Conservation (phyloP, 1,284 basidiomycete genomes). For the Rhizoctonia solani region DNA sequence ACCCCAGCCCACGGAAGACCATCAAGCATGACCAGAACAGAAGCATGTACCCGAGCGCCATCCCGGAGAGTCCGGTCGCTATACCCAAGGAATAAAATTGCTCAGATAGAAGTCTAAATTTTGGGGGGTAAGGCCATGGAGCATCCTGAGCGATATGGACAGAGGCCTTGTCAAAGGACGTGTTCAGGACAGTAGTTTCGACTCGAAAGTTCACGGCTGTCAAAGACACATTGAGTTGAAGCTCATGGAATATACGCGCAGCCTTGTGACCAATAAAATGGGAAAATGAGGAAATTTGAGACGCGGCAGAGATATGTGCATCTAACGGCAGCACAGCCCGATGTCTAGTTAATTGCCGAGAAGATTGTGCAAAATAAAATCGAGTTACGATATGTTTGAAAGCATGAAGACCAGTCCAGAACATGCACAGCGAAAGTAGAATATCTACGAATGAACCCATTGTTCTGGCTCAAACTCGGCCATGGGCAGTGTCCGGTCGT, state of each 20-base stretch:
- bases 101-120: background rate
- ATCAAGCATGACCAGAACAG: slow-evolving; percentile 34
- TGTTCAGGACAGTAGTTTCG: slow-evolving; percentile 60
- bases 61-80: slow-evolving; percentile 32
- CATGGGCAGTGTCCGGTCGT: background rate
- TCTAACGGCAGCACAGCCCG: slow-evolving; percentile 23
- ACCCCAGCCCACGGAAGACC: background rate
- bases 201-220: slow-evolving; percentile 42
- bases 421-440: slow-evolving; percentile 15
- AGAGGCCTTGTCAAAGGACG: slow-evolving; percentile 41
- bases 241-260: background rate
- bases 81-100: slow-evolving; percentile 35
- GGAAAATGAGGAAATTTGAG: background rate
- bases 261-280: slow-evolving; percentile 14
- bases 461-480: no score
- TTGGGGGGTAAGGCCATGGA: background rate
- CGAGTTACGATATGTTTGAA: slow-evolving; percentile 6
- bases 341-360: slow-evolving; percentile 15
- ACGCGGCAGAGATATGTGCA: background rate
- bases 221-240: slow-evolving; percentile 19
- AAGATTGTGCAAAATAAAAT: slow-evolving; percentile 2
- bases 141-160: background rate
- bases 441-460: slow-evolving; percentile 15
- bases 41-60: slow-evolving; percentile 28
- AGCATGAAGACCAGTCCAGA: slow-evolving; percentile 26